Evolutionary conservation across 148 eudicot genomes (phyloP).

Genomic region (Heliamphora exappendiculata): DNA sequence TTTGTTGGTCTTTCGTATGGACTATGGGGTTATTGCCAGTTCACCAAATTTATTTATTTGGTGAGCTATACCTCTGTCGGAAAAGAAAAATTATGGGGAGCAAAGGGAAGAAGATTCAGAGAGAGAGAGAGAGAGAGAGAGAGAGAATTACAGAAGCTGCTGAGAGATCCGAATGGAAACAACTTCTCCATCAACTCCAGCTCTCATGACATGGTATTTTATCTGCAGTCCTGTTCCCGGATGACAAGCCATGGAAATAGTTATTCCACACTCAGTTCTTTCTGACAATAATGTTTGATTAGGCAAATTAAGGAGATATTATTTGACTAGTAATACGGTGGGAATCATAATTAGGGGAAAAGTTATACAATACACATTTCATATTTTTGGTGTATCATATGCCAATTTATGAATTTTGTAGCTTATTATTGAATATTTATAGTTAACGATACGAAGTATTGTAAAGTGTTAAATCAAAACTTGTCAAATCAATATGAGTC

Average conservation of each 20-base stretch:
- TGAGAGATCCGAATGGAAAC: conserved; percentile 79
- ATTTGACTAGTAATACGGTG: no score
- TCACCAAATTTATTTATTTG: conserved; percentile 1
- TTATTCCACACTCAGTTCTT: background rate
- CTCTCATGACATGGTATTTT: conserved; percentile 73
- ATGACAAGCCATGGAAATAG: conserved; percentile 1
- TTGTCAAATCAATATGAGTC: no score
- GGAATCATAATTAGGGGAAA: no score
- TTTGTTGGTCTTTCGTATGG: background rate
- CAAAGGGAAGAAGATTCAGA: background rate
- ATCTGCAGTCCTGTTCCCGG: conserved; percentile 55
- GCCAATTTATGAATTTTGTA: no score
- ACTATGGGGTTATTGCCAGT: background rate
- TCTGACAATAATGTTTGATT: no score
- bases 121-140: background rate
- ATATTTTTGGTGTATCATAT: no score
- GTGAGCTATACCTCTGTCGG: background rate
- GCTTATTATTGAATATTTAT: no score
- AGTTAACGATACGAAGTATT: no score
- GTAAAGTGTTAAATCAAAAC: no score
- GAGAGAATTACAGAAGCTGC: conserved; percentile 56
- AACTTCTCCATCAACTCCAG: conserved; percentile 57
- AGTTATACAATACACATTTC: no score
- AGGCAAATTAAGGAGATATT: no score
- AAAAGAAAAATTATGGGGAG: background rate